Percentiles rank a stretch among this genome's conserved stretches.
phyloP scores from a whole-genome alignment of 1,284 basidiomycete genomes.

The Sphagnurus paluster region DNA sequence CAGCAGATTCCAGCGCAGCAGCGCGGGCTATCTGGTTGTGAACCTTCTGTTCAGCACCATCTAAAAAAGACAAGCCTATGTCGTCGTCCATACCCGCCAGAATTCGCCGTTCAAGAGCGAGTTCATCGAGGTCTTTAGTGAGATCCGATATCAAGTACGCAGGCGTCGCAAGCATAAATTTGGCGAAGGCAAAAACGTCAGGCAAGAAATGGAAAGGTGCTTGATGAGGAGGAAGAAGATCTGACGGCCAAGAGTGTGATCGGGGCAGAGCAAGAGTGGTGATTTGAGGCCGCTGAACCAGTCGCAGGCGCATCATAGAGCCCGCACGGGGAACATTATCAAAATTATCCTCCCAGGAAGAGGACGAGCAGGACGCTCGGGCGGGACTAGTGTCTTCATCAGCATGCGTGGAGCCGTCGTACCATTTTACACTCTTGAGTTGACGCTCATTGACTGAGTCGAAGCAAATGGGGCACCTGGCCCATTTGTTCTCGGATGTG shows the following conservation, averaged over 20 bases:
- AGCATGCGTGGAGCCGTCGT: conserved; percentile 44
- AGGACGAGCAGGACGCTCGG: conserved; percentile 48
- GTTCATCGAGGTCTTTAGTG: conserved; percentile 71
- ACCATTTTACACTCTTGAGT: conserved; percentile 92
- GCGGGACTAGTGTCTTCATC: conserved; percentile 35
- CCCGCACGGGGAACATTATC: conserved; percentile 47
- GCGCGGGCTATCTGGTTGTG: conserved; percentile 79
- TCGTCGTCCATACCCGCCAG: conserved; percentile 70
- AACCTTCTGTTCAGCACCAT: conserved; percentile 76
- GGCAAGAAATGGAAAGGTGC: conserved; percentile 97
- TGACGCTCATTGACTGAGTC: conserved; percentile 91
- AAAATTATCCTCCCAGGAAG: conserved; percentile 33
- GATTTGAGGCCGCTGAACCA: conserved; percentile 92
- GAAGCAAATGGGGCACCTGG: conserved; percentile 93
- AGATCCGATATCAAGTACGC: conserved; percentile 78
- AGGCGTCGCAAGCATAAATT: conserved; percentile 96
- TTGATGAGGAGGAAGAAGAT: conserved; percentile 85
- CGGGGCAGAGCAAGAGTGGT: conserved; percentile 95
- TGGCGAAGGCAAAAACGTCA: conserved; percentile 86
- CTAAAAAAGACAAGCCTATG: conserved; percentile 79
- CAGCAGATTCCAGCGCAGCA: conserved; percentile 65
- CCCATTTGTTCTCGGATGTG: conserved; percentile 84
- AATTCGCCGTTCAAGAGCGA: conserved; percentile 67
- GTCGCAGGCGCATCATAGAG: conserved; percentile 76
- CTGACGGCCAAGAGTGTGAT: conserved; percentile 91